Base-by-base conservation (phyloP, 768 basidiomycete genomes). In the Tulasnella sp. region DNA sequence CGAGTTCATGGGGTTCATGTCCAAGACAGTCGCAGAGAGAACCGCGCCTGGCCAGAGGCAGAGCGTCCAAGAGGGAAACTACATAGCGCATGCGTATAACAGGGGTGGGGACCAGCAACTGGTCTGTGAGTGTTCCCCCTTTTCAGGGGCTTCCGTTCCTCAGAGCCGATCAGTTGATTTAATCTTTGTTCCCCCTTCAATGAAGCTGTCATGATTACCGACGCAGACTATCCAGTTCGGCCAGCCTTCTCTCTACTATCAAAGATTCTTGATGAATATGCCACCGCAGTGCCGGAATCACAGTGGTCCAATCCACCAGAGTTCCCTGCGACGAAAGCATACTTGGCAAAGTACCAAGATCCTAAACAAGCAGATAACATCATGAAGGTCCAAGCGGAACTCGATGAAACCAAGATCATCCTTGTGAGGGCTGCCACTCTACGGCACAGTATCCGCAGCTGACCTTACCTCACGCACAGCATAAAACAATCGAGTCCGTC, bases 391-490 rank as follows among this genome's bases (percentile, higher is more conserved):
- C 98, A 99, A 85, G 93, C 96, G 84, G 98, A 99, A 84, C 86
- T 99, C 76, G 98, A 99, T 85, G 98, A 99, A 87, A 99, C 98
- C 3, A 99, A 99, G 92, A 97, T 99, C 82, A 91, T 99, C 71
- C 87, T 99, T 85, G 97, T 97, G 83, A 80, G 94, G 75, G n/a
- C 42, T 31, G 8, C 12, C 74, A 74, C n/a, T 31, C 62, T 39
- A 36, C n/a, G 1, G 31, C 46, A 16, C 31, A 78, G 39, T 80
- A 44, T 39, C 73, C 73, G 46, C 73, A 74, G 46, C 40, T 48
- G 21, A 42, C 0, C 27, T 19, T 74, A 19, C n/a, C 31, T 8
- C 62, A 71, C 75, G 52, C 80, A 78, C 84, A 99, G 97, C 98
- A 99, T 88, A 98, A 99, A 89, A 99, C 98, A 39, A 99, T 99